phyloP scores from a whole-genome alignment of 2,329 filamentous ascomycete genomes.

The Pyrenophora seminiperda region DNA sequence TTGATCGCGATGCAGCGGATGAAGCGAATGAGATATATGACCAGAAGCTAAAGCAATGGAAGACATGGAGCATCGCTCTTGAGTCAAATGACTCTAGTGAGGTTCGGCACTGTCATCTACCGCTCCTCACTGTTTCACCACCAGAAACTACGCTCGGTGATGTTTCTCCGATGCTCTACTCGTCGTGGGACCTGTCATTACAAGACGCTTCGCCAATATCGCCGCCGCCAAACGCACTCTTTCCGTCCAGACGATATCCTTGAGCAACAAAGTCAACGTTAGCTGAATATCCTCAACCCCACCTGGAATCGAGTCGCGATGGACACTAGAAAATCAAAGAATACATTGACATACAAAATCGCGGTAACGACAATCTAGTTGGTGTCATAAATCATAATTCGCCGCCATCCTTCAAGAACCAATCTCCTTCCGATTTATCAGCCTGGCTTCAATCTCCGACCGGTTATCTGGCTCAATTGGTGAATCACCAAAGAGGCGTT shows the following conservation, averaged over 20 bases:
- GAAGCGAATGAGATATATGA: slow-evolving; percentile 18
- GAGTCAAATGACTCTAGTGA: background rate
- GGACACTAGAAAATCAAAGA: background rate
- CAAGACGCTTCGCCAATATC: slow-evolving; percentile 7
- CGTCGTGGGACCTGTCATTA: slow-evolving; percentile 5
- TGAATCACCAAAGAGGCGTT: slow-evolving; percentile 18
- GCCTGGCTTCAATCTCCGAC: slow-evolving; percentile 2
- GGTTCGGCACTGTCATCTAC: background rate
- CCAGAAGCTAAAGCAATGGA: slow-evolving; percentile 17
- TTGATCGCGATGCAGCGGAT: background rate
- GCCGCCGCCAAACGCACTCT: slow-evolving; percentile 14
- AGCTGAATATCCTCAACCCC: background rate
- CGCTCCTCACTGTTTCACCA: slow-evolving; percentile 9
- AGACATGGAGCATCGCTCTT: slow-evolving; percentile 10
- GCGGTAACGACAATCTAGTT: background rate
- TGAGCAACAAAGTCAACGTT: background rate
- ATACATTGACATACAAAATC: background rate
- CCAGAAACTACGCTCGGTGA: slow-evolving; percentile 7
- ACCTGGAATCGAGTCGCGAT: too few species aligned
- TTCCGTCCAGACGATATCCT: slow-evolving; percentile 6
- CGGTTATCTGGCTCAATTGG: slow-evolving; percentile 17
- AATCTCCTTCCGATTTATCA: slow-evolving; percentile 10
- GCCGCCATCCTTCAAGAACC: background rate
- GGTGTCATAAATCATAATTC: background rate
- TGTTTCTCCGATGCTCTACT: slow-evolving; percentile 17